Base-by-base conservation (phyloP, 139 green algal genomes). In the Chlamydomonas sp. region DNA sequence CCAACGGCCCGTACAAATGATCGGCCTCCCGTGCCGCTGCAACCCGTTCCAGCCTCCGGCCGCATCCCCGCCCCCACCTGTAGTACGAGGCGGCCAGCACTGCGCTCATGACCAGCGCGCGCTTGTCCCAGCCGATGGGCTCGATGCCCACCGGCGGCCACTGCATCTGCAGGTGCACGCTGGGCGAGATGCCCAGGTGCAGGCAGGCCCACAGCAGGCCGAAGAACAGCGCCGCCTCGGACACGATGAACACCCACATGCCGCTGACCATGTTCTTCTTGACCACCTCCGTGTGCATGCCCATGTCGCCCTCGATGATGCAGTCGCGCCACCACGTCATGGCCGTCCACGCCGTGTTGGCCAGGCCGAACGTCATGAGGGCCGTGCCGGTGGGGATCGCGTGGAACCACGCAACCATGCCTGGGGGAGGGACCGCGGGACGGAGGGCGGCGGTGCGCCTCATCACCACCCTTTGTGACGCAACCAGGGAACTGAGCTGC, bases 71-170 rank as follows among this genome's bases (percentile, higher is more conserved):
- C 31, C 31, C 31, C 31, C 31, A 49, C 31, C 31, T 90, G 88
- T 93, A 93, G 90, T 93, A 93, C 58, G 82, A 90, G 1, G 84
- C 90, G 20, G 90, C 90, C 77, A 93, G 90, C 85, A 93, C 90
- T 5, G 90, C 90, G 57, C 66, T 86, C 90, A 93, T 93, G 60
- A 93, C 90, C 88, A 93, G 69, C 10, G 90, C 90, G 74, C 90
- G 90, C 63, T 89, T 89, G 83, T 93, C 90, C 90, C 90, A 93
- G 88, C 90, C 90, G 20, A 93, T 89, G 68, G 90, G 78, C 64
- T 91, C 85, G 85, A 93, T 93, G 78, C 90, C 90, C 57, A 93
- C 90, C 12, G 90, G 90, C 5, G 90, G 90, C 90, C 90, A 93
- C 88, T 93, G 90, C 82, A 89, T 90, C 82, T 92, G 90, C 31